Evolutionary conservation across 805 yeast species (phyloP), one percentile per base, ranked within the genome.

Genomic region (Hanseniaspora vineae): DNA sequence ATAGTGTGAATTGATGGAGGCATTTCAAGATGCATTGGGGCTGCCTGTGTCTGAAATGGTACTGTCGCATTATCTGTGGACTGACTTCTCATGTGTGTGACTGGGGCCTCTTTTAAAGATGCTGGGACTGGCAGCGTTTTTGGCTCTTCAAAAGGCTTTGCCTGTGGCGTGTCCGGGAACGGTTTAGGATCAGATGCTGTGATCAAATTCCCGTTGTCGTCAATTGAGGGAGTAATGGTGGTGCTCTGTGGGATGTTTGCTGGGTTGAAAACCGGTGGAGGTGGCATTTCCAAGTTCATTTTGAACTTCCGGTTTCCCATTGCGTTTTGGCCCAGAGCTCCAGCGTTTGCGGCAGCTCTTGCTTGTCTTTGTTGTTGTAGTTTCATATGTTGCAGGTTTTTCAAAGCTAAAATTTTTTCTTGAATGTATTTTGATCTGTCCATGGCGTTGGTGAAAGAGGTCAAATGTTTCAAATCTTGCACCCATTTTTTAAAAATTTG

Each of bases 401-500:
- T 48, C 35, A 48, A 44, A 20, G 33, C 60, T 37, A 56, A 29
- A 6, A 61, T 55, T 33, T 61, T 55, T 11, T 65, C 68, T 56
- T 66, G 73, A 35, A 66, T 73, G 57, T 62, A 70, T 45, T 64
- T 65, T 51, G 77, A 74, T 61, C 87, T 71, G 33, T 72, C 73
- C 35, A 66, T 58, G 42, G 76, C 74, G 47, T 64, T 60, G 19
- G 69, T 68, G 52, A 71, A 76, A 44, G 69, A 66, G 32, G 75
- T 67, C 52, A 80, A 62, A 51, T 77, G 80, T 31, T 66, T 63
- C 42, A 81, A 60, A 57, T 79, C 82, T 31, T 68, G 70, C 35
- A 67, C 62, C 86, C 86, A 81, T 52, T 68, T 69, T 23, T 57
- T 58, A 45, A 72, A 72, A 46, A 75, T 75, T 35, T 62, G 66